Base-by-base conservation (phyloP, 805 yeast genomes). In the Kuraishia molischiana region DNA sequence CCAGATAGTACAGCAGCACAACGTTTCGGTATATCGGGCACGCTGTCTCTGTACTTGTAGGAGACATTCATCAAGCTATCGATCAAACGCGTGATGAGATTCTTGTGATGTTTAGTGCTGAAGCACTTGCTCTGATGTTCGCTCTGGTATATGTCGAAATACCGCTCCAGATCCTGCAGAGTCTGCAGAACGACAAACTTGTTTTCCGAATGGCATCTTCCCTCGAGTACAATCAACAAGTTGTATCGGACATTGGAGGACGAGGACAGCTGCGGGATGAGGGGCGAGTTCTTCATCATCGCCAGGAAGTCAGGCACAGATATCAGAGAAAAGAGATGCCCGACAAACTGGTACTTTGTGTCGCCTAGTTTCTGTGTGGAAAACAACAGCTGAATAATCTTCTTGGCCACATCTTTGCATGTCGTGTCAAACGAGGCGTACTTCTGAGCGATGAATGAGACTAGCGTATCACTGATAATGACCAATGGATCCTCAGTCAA, bases 111-210 rank as follows among this genome's bases (percentile, higher is more conserved):
- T 4, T 51, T 47, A 32, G 62, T 63, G 13, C 55, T 49, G 22
- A 75, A 64, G 35, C 64, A 61, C 6, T 57, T 59, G 17, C 62
- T 58, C 41, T 76, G 75, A 45, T 74, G 63, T 28, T 67, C 66
- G 3, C 56, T 53, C 45, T 77, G 77, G 48, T 70, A 71, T 22
- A 67, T 61, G n/a, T 57, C 38, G 35, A 81, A 57, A 48, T 72
- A 79, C 24, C 66, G 64, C 19, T 66, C 59, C 28, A 84, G 62
- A 48, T 85, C 95, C 39, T 65, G 67, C 18, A 86, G 56, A 1
- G 81, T 85, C 50, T 83, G 94, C 39, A 70, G 66, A 1, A 84
- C 82, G 4, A 87, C 85, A 60, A 77, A 75, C 35, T 71, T 69
- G 52, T 83, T 82, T 41, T 77, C 82, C 30, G 79, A 74, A 29